phyloP scores from a whole-genome alignment of 495 filamentous ascomycete species.

The Aspergillus funiculosus region DNA sequence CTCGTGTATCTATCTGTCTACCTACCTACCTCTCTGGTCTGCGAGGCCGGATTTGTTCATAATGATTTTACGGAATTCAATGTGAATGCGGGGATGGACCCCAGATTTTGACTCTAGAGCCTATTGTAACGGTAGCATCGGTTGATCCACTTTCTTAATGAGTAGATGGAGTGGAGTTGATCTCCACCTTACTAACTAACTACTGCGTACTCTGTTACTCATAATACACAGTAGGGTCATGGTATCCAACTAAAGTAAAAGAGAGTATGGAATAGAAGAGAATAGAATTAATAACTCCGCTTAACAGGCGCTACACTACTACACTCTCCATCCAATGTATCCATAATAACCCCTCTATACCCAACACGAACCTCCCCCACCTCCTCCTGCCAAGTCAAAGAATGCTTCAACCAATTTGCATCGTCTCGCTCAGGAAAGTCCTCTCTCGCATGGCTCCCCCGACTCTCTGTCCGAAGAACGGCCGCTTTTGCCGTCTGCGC shows the following conservation, averaged over 20 bases:
- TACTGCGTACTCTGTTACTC: too few species aligned
- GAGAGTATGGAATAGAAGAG: too few species aligned
- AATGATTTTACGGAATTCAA: neutral
- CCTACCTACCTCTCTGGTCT: too few species aligned
- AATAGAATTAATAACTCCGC: constrained; percentile 20
- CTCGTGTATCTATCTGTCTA: too few species aligned
- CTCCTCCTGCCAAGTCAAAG: neutral
- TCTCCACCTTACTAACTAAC: too few species aligned
- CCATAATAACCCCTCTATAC: neutral
- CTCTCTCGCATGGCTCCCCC: neutral
- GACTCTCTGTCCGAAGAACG: neutral
- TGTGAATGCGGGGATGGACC: neutral
- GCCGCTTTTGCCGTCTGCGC: constrained; percentile 1
- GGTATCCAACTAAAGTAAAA: too few species aligned
- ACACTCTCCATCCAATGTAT: constrained; percentile 4
- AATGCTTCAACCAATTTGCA: neutral
- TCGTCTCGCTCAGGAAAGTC: constrained; percentile 1
- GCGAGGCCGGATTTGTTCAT: too few species aligned
- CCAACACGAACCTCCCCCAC: neutral
- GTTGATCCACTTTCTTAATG: too few species aligned
- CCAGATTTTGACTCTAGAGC: neutral
- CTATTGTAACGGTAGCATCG: too few species aligned
- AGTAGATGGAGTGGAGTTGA: too few species aligned
- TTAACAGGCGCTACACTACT: neutral
- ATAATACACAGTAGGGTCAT: too few species aligned